These are phyloP conservation scores for Berberis vulgaris DNA, from an alignment of 164 flowering plant genomes.

Conservation along the genomic window DNA sequence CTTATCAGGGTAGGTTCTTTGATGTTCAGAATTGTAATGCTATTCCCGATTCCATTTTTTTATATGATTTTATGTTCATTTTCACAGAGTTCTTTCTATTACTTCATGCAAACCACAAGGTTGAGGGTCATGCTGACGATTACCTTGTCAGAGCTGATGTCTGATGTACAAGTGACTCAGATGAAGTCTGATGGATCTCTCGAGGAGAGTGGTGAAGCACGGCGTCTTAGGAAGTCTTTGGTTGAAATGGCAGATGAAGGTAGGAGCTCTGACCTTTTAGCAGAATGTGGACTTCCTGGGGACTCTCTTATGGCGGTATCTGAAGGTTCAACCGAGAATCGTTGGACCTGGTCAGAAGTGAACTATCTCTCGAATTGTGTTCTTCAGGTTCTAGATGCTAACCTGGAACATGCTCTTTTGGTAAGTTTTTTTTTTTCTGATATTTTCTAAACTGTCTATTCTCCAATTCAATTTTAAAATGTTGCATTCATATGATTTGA, in stretches of 20 bases:
- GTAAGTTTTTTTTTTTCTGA: constrained; percentile 26
- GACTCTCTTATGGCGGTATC: constrained; percentile 45
- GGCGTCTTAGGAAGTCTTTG: constrained; percentile 75
- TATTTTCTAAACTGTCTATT: not conserved
- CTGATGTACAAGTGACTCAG: constrained; percentile 97
- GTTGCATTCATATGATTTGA: not conserved
- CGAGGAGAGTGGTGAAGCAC: constrained; percentile 95
- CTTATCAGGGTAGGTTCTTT: constrained; percentile 66
- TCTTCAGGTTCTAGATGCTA: constrained; percentile 90
- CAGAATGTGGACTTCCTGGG: constrained; percentile 72
- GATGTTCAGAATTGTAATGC: constrained; percentile 2
- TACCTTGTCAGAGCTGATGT: constrained; percentile 93
- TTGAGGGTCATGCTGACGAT: constrained; percentile 93
- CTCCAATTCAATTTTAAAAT: not conserved
- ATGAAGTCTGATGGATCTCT: constrained; percentile 90
- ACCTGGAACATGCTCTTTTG: constrained; percentile 90
- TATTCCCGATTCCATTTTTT: constrained; percentile 2
- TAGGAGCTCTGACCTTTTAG: constrained; percentile 37
- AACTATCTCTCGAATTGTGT: constrained; percentile 71
- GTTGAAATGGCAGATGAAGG: constrained; percentile 83
- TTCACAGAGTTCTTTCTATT: constrained; percentile 86
- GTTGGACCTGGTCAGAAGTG: constrained; percentile 93
- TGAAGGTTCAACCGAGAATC: constrained; percentile 46
- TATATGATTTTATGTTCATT: not conserved
- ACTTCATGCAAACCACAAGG: constrained; percentile 81